These are phyloP conservation scores for Jacaranda mimosifolia DNA, from an alignment of 257 asterid species.

Conservation along the genomic window DNA sequence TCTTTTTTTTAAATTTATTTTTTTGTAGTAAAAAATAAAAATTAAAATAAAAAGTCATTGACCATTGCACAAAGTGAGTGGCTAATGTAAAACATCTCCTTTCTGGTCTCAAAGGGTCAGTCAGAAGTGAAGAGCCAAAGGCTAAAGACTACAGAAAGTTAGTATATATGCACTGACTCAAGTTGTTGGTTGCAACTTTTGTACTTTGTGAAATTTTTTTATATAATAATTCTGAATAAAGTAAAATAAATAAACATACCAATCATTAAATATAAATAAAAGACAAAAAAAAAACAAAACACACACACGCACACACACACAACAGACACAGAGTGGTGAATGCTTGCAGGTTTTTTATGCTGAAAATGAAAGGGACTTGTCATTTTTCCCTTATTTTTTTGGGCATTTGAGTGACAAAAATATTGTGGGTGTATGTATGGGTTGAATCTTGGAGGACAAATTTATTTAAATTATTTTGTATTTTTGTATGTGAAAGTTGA, in stretches of 20 bases:
- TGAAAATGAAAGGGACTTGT: conserved; percentile 28
- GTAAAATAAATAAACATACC: not conserved
- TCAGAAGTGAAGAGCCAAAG: conserved; percentile 22
- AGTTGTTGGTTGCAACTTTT: conserved; percentile 34
- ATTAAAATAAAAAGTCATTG: conserved; percentile 33
- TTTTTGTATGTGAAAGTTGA: conserved; percentile 29
- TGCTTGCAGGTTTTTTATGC: conserved; percentile 15
- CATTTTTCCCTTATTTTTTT: not conserved
- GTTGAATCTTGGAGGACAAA: conserved; percentile 34
- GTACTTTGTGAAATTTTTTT: conserved; percentile 24
- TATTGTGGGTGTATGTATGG: conserved; percentile 35
- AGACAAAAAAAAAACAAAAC: not conserved
- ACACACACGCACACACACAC: not conserved
- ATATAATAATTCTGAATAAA: not conserved
- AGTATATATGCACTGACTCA: not conserved
- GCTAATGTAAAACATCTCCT: conserved; percentile 40
- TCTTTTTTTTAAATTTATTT: not conserved
- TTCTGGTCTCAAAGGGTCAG: conserved; percentile 54
- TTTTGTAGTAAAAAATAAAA: not conserved
- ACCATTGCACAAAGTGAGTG: conserved; percentile 53
- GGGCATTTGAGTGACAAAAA: not conserved
- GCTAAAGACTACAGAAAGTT: not conserved
- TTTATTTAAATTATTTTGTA: not conserved
- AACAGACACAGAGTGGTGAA: no score
- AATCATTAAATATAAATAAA: conserved; percentile 30